A percentile compares a stretch with the other conserved stretches of the same genome.
phyloP scores from a whole-genome alignment of 148 eudicot genomes.

The Spergularia bocconei region DNA sequence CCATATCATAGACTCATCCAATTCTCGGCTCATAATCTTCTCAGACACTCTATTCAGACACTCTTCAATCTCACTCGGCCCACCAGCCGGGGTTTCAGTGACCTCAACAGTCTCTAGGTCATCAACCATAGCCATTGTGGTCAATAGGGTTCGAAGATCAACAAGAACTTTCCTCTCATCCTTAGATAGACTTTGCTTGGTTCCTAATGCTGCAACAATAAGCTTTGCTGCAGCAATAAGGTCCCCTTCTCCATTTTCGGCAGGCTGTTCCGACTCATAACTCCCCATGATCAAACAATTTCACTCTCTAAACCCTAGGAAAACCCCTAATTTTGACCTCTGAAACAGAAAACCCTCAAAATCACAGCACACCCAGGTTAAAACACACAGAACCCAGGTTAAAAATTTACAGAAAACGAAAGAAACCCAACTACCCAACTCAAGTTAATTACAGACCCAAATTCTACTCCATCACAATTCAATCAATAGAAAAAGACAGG shows the following conservation, averaged over 20 bases:
- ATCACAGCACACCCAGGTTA: conserved; percentile 5
- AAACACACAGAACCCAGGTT: not conserved
- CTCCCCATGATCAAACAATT: conserved; percentile 47
- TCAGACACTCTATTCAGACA: conserved; percentile 47
- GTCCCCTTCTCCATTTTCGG: conserved; percentile 40
- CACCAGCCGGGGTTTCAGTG: not conserved
- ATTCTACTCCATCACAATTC: not conserved
- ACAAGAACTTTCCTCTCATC: conserved; percentile 60
- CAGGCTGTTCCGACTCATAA: conserved; percentile 31
- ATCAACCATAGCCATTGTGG: conserved; percentile 30
- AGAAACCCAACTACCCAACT: conserved; percentile 13
- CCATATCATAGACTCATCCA: conserved; percentile 68
- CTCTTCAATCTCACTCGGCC: conserved; percentile 39
- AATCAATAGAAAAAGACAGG: not conserved
- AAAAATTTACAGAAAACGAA: not conserved
- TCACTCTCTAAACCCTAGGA: conserved; percentile 23
- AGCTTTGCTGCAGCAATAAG: conserved; percentile 68
- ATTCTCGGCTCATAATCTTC: conserved; percentile 58
- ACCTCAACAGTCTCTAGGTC: conserved; percentile 32
- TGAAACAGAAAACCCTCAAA: conserved; percentile 29
- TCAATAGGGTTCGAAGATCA: conserved; percentile 55
- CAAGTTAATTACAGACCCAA: conserved; percentile 10
- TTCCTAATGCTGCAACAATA: conserved; percentile 49
- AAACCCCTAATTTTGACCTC: conserved; percentile 8
- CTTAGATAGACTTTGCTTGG: conserved; percentile 39